Conservation (phyloP, 306 rosid species). For the Echinosophora koreensis region DNA sequence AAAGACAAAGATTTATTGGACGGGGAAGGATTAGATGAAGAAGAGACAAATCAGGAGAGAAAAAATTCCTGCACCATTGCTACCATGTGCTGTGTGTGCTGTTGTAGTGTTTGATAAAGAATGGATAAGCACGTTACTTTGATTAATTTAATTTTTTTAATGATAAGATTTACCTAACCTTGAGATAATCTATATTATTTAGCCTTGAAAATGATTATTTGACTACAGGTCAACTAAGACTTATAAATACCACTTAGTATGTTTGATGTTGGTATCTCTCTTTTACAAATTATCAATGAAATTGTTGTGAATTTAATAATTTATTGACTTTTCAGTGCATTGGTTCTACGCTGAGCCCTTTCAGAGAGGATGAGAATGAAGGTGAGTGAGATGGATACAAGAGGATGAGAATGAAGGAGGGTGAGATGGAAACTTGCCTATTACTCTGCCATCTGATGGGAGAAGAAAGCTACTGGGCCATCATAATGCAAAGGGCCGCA, state of each 20-base stretch:
- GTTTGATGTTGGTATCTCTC: constrained; percentile 5
- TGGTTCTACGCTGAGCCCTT: background rate
- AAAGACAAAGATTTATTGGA: background rate
- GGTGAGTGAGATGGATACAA: too few species aligned
- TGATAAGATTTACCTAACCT: background rate
- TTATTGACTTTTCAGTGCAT: background rate
- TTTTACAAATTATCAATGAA: background rate
- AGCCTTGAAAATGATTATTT: background rate
- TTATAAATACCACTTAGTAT: background rate
- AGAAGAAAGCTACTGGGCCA: background rate
- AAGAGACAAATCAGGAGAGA: background rate
- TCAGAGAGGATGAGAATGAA: background rate
- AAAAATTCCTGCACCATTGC: background rate
- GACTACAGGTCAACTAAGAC: background rate
- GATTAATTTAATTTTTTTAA: background rate
- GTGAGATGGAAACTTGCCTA: background rate
- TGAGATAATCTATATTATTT: background rate
- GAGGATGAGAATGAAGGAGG: background rate
- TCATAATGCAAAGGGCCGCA: background rate
- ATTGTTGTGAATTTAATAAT: background rate
- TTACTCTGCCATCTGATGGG: background rate
- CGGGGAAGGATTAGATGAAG: background rate
- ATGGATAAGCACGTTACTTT: background rate
- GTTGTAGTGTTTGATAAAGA: background rate
- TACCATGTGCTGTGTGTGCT: background rate